Evolutionary conservation across 2,329 filamentous ascomycete genomes (phyloP).

Genomic region (Ophiostoma triangulosporum): DNA sequence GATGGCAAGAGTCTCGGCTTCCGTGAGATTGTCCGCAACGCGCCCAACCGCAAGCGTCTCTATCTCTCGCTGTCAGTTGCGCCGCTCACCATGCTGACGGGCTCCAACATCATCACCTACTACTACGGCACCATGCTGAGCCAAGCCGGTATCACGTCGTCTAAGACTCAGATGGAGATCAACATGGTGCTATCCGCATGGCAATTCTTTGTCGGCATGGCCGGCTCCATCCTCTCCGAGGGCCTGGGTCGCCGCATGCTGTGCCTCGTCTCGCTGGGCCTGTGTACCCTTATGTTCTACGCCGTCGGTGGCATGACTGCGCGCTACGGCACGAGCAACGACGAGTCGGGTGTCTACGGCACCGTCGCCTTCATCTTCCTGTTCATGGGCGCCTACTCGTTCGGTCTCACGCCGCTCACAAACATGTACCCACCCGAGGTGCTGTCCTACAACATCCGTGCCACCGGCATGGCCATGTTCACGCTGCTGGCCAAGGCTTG

Average conservation of each 20-base stretch:
- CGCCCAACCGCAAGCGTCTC: slow-evolving; percentile 8
- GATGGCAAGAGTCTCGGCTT: slow-evolving; percentile 7
- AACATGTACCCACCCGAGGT: slow-evolving; percentile 15
- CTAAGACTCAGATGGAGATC: slow-evolving; percentile 15
- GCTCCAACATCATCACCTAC: slow-evolving; percentile 12
- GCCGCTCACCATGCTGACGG: slow-evolving; percentile 7
- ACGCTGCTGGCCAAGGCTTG: slow-evolving; percentile 13
- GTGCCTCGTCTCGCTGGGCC: slow-evolving; percentile 24
- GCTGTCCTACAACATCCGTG: slow-evolving; percentile 14
- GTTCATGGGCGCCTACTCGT: slow-evolving; percentile 16
- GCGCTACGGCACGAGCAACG: slow-evolving; percentile 14
- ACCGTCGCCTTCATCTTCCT: slow-evolving; percentile 18
- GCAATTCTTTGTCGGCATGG: slow-evolving; percentile 10
- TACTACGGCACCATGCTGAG: slow-evolving; percentile 13
- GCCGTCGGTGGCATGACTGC: slow-evolving; percentile 29
- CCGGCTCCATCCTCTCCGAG: slow-evolving; percentile 17
- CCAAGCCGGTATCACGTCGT: slow-evolving; percentile 12
- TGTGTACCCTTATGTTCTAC: slow-evolving; percentile 17
- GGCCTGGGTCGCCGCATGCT: slow-evolving; percentile 14
- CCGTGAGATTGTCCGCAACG: slow-evolving; percentile 8
- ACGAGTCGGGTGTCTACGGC: slow-evolving; percentile 13
- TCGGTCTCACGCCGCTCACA: slow-evolving; percentile 14
- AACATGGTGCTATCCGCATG: slow-evolving; percentile 14
- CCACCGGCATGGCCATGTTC: slow-evolving; percentile 14
- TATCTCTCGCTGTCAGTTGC: slow-evolving; percentile 16